Percentiles rank a stretch among this genome's conserved stretches.
These are phyloP conservation scores for Hanseniaspora gamundiae DNA, from an alignment of 1,139 yeast genomes.

Conservation along the genomic window DNA sequence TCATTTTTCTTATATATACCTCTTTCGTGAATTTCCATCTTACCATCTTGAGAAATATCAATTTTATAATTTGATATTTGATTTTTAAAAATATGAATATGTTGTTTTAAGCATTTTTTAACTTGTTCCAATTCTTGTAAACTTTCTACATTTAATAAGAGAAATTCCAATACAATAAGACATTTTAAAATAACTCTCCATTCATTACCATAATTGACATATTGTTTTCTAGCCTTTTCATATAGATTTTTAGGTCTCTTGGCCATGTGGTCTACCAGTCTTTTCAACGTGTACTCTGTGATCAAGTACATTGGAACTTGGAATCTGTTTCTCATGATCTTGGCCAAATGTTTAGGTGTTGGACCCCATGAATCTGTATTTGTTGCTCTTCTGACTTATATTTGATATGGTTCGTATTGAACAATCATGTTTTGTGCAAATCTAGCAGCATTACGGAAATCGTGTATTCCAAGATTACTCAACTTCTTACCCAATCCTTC, in stretches of 20 bases:
- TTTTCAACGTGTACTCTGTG: slow-evolving; percentile 23
- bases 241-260: slow-evolving; percentile 25
- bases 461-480: slow-evolving; percentile 26
- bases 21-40: slow-evolving; percentile 26
- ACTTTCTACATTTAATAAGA: slow-evolving; percentile 22
- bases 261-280: slow-evolving; percentile 26
- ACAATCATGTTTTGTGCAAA: slow-evolving; percentile 27
- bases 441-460: slow-evolving; percentile 28
- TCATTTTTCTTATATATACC: slow-evolving; percentile 25
- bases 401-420: slow-evolving; percentile 27
- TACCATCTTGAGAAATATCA: slow-evolving; percentile 24
- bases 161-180: slow-evolving; percentile 24
- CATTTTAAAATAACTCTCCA: slow-evolving; percentile 29
- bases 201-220: slow-evolving; percentile 28
- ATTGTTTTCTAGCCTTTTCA: slow-evolving; percentile 27
- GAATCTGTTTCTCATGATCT: slow-evolving; percentile 23
- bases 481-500: slow-evolving; percentile 24
- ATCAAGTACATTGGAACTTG: slow-evolving; percentile 24
- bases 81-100: slow-evolving; percentile 20
- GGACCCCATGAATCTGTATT: slow-evolving; percentile 39
- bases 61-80: slow-evolving; percentile 21
- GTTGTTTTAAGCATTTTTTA: slow-evolving; percentile 20
- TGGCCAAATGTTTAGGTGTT: slow-evolving; percentile 28
- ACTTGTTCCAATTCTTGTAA: slow-evolving; percentile 25
- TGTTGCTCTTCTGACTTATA: slow-evolving; percentile 31